Evolutionary conservation across 768 basidiomycete species (phyloP), one percentile per base, ranked within the genome.

Genomic region (Tylopilus balloui): DNA sequence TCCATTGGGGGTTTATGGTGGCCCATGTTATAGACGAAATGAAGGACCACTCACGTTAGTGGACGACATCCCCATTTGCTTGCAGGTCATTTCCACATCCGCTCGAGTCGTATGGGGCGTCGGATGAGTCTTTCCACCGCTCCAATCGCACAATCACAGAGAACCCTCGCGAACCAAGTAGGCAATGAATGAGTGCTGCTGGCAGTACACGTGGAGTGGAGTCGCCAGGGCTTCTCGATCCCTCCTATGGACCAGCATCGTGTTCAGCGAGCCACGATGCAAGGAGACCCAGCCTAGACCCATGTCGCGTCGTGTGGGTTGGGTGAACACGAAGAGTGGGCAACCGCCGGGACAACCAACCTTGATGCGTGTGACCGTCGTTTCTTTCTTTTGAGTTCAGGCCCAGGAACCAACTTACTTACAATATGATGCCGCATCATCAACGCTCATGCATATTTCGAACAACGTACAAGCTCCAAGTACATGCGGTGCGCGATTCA

Each of bases 1-100:
- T 39, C 20, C 23, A 24, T 39, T 39, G 35, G 14, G 27, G 40
- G 17, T 12, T 29, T 28, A 20, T 34, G 9, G 41, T 31, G 20
- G 42, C 20, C 19, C 15, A 43, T n/a, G n/a, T n/a, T n/a, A n/a
- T 21, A 48, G 24, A 21, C 27, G 49, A 48, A 40, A 38, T 48
- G 36, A 47, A 49, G 4, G 9, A 17, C 34, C 19, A 20, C 48
- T 40, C 50, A 51, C 48, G 14, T 31, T 39, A 12, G 24, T 20
- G 13, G 9, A 38, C 34, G 24, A 23, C 27, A 40, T 40, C 32
- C 11, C 41, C 39, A 40, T 43, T 43, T 44, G 32, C 37, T 34
- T 34, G 34, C 32, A 32, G 5, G 32, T 34, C n/a, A 34, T 34
- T 10, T 34, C 34, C 12, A n/a, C n/a, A 17, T 34, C 34, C 34